Evolutionary conservation across 148 eudicot genomes (phyloP), one percentile per base, ranked within the genome.

Genomic region (Camellia japonica): DNA sequence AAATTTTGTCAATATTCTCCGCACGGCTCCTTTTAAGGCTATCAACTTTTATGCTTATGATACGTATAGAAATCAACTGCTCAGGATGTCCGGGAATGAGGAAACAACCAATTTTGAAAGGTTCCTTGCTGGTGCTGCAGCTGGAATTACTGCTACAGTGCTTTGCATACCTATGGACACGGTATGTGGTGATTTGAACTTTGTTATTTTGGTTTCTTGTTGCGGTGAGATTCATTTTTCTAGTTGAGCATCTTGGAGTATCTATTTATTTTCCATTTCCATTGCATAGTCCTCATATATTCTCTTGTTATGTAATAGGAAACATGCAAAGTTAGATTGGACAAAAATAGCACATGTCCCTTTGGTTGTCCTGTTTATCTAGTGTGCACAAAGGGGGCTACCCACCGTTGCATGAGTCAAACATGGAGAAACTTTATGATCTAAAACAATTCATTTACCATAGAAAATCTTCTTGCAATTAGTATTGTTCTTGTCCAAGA

Each of bases 141-240:
- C 99, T 84, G 99, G 99, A 82, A 90, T 93, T 79, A 93, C 98
- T 46, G 98, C 98, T 76, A 96, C 99, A 59, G 80, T 92, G 59
- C 90, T 96, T 72, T 96, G 99, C 90, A 91, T 96, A 84, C 99
- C 98, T 54, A 90, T 96, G 98, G 97, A 96, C 89, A 96, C 98
- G 80, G 99, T 95, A 87, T 82, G 97, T 84, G 63, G 77, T 82
- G 78, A 65, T 78, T 76, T 59, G 16, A 8, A 76, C 1, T n/a
- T 68, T 1, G 14, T 65, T 69, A 54, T 42, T 71, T 64, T 63
- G 51, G 10, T 72, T 62, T 30, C 52, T 61, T 55, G 67, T 54
- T 74, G 67, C 62, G 1, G 5, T 73, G 77, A 64, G 52, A 18
- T 41, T 73, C 16, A 7, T 55, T 73, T 55, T 30, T 73, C n/a